A percentile compares a stretch with the other conserved stretches of the same genome.
phyloP scores from a whole-genome alignment of 2,329 filamentous ascomycete genomes.

The Triangularia verruculosa region DNA sequence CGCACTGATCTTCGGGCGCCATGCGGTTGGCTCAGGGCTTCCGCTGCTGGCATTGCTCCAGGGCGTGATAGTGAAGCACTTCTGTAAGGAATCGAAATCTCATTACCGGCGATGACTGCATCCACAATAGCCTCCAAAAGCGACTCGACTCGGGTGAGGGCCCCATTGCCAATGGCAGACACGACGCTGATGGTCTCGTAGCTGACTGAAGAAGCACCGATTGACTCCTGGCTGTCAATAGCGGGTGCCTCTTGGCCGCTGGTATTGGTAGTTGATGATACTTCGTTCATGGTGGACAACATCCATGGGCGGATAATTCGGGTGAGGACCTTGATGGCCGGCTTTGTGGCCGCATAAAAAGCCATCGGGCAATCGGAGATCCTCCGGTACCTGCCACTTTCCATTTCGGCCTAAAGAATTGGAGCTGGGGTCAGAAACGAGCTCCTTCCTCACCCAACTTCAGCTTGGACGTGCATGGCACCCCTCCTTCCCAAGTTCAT shows the following conservation, averaged over 20 bases:
- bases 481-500: neutral
- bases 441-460: neutral
- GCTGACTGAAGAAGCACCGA: neutral
- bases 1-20: neutral
- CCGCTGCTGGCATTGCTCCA: neutral
- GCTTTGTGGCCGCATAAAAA: neutral
- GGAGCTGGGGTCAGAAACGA: neutral
- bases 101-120: slow-evolving; percentile 16
- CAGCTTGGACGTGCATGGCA: neutral
- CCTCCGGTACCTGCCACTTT: neutral
- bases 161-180: neutral
- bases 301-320: neutral
- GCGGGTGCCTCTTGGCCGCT: neutral
- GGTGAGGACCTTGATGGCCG: neutral
- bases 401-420: neutral
- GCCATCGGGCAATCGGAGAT: too few relatives aligned
- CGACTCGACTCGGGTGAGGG: slow-evolving; percentile 19
- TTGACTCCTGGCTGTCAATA: neutral
- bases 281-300: neutral
- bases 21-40: neutral
- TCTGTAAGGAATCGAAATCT: slow-evolving; percentile 24
- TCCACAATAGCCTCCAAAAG: slow-evolving; percentile 25
- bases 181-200: neutral
- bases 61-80: slow-evolving; percentile 8
- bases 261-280: neutral